These are phyloP conservation scores for Dichomitus squalens DNA, from an alignment of 1,284 basidiomycete genomes.

Conservation along the genomic window DNA sequence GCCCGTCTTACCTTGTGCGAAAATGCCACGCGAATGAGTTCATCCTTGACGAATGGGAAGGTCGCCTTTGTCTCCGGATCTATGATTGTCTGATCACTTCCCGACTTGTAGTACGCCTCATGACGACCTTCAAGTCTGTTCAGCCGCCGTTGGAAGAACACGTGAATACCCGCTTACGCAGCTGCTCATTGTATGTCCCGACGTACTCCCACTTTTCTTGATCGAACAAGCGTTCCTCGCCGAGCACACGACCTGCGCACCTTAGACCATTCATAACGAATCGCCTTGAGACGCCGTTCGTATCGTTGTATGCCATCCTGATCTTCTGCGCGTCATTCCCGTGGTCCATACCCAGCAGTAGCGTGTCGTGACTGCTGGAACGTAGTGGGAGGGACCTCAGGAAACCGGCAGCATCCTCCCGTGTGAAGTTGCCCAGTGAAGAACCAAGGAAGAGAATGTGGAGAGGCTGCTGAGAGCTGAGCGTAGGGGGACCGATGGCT, in stretches of 20 bases:
- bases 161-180: slow-evolving; percentile 52
- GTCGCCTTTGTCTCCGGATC: slow-evolving; percentile 48
- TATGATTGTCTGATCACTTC: slow-evolving; percentile 59
- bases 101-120: slow-evolving; percentile 85
- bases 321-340: slow-evolving; percentile 70
- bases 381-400: slow-evolving; percentile 80
- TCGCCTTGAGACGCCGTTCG: slow-evolving; percentile 70
- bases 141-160: neutral
- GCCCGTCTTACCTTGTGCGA: slow-evolving; percentile 75
- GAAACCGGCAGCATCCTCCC: slow-evolving; percentile 75
- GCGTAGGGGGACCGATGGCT: slow-evolving; percentile 41
- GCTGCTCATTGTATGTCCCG: slow-evolving; percentile 70
- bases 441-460: slow-evolving; percentile 93
- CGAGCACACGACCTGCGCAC: slow-evolving; percentile 60
- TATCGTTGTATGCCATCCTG: slow-evolving; percentile 85
- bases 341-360: slow-evolving; percentile 86
- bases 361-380: slow-evolving; percentile 68
- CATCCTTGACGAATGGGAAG: slow-evolving; percentile 63
- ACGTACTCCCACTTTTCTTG: slow-evolving; percentile 84
- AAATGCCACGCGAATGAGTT: slow-evolving; percentile 86
- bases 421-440: slow-evolving; percentile 91
- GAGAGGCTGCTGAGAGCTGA: slow-evolving; percentile 50
- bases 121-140: slow-evolving; percentile 65
- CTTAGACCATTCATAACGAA: slow-evolving; percentile 94
- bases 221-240: slow-evolving; percentile 63